Evolutionary conservation across 257 asterid genomes (phyloP).

Genomic region (Anisodus tanguticus): DNA sequence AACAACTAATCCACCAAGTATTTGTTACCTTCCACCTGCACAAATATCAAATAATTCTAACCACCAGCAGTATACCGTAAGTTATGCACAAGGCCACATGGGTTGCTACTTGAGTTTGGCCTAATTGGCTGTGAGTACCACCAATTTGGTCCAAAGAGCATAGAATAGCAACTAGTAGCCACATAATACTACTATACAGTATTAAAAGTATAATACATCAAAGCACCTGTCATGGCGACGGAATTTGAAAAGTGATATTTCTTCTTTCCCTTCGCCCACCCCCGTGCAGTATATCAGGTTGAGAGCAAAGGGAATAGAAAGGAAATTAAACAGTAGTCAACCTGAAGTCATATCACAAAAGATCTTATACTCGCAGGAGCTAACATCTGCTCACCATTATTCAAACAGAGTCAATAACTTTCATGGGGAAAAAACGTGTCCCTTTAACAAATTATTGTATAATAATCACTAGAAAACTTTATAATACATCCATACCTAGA

Average conservation of each 20-base stretch:
- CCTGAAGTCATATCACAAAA: not conserved
- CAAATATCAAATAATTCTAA: not conserved
- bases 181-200: not conserved
- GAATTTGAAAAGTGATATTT: no score
- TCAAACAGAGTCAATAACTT: not conserved
- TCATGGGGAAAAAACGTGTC: not conserved
- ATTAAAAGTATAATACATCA: not conserved
- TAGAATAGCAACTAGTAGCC: not conserved
- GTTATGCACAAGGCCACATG: not conserved
- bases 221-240: not conserved
- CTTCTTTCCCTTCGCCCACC: no score
- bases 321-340: not conserved
- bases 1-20: not conserved
- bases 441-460: not conserved
- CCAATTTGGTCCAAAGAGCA: not conserved
- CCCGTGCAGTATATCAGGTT: not conserved
- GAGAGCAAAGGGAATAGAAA: not conserved
- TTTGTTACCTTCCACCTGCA: not conserved
- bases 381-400: not conserved
- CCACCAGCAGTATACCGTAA: not conserved
- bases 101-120: not conserved
- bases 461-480: not conserved
- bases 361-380: not conserved
- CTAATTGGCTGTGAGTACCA: not conserved
- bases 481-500: conserved; percentile 1